These are phyloP conservation scores for Tylopilus sp. DNA, from an alignment of 768 basidiomycete genomes.

Conservation along the genomic window DNA sequence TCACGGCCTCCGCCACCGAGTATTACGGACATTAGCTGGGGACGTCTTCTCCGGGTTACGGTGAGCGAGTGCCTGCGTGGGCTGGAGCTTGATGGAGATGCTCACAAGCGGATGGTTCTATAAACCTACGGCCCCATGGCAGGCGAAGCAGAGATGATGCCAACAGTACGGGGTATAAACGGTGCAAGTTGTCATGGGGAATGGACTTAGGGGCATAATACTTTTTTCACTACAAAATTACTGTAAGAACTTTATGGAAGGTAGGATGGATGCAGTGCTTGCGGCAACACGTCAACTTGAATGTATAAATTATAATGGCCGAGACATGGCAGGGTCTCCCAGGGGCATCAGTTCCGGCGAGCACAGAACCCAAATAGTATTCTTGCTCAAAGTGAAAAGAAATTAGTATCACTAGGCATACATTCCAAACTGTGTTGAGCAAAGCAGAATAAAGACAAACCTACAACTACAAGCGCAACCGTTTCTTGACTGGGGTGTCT, in stretches of 20 bases:
- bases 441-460: slow-evolving; percentile 2
- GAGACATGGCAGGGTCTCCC: too few relatives aligned
- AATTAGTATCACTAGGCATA: not conserved
- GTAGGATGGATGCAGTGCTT: too few relatives aligned
- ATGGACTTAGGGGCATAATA: not conserved
- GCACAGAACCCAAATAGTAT: too few relatives aligned
- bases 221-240: too few relatives aligned
- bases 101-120: not conserved
- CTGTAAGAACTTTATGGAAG: too few relatives aligned
- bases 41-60: not conserved
- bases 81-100: not conserved
- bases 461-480: slow-evolving; percentile 14
- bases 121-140: not conserved
- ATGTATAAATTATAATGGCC: too few relatives aligned
- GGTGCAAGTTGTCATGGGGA: not conserved
- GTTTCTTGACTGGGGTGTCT: slow-evolving; percentile 27
- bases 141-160: not conserved
- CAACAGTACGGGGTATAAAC: not conserved
- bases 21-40: not conserved
- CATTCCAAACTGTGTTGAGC: not conserved
- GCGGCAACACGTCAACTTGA: too few relatives aligned
- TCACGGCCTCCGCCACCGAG: not conserved
- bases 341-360: too few relatives aligned
- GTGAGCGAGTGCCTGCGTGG: not conserved
- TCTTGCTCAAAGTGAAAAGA: too few relatives aligned